Evolutionary conservation across 139 green algal genomes (phyloP).

Genomic region (Ettlia oleoabundans): DNA sequence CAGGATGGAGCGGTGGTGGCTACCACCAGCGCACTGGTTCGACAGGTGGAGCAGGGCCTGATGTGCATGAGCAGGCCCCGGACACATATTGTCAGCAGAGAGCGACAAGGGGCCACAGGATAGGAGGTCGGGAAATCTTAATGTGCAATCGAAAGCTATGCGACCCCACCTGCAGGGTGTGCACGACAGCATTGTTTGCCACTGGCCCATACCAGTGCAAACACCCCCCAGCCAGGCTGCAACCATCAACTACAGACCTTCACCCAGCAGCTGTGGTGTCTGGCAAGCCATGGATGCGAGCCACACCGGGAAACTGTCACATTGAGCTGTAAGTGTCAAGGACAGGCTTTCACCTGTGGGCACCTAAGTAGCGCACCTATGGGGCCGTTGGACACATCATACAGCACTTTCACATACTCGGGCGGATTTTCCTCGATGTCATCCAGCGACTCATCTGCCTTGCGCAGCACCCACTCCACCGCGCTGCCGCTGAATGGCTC

Average conservation of each 20-base stretch:
- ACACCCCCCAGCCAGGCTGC: too few relatives aligned
- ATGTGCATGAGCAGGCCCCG: neutral
- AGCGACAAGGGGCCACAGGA: neutral
- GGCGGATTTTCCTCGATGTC: slow-evolving; percentile 45
- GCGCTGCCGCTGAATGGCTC: slow-evolving; percentile 43
- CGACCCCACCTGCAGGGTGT: too few relatives aligned
- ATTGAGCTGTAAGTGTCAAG: neutral
- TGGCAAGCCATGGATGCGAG: neutral
- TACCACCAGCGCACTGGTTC: neutral
- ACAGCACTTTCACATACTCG: slow-evolving; percentile 28
- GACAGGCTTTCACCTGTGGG: neutral
- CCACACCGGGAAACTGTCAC: neutral
- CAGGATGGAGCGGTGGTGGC: neutral
- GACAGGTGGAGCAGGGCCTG: neutral
- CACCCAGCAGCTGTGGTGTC: too few relatives aligned
- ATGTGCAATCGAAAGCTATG: too few relatives aligned
- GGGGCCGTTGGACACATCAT: slow-evolving; percentile 32
- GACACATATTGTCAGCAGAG: too few relatives aligned
- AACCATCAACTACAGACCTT: too few relatives aligned
- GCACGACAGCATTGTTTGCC: too few relatives aligned
- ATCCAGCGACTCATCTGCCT: slow-evolving; percentile 50
- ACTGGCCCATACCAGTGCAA: too few relatives aligned
- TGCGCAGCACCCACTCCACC: slow-evolving; percentile 49
- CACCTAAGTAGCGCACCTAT: slow-evolving; percentile 23
- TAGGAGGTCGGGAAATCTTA: too few relatives aligned